A percentile compares a stretch with the other conserved stretches of the same genome.
Evolutionary conservation across 257 asterid genomes (phyloP).

Genomic region (Rehmannia glutinosa): DNA sequence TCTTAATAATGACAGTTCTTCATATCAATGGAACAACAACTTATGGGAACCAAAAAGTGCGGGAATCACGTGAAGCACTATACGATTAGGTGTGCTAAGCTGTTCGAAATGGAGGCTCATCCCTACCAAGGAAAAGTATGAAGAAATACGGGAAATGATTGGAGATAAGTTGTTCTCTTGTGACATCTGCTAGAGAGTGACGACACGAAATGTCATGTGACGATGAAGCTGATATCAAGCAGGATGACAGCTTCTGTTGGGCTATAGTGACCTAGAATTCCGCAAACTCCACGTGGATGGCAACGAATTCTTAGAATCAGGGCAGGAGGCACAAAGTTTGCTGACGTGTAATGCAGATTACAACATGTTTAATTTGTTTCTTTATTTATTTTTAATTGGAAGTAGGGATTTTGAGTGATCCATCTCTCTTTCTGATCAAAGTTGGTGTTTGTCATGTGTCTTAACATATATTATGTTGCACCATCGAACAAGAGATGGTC

Average conservation of each 20-base stretch:
- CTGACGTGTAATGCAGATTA: slow-evolving; percentile 39
- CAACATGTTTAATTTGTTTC: background rate
- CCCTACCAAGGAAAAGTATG: slow-evolving; percentile 67
- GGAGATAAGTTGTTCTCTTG: slow-evolving; percentile 51
- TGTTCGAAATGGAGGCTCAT: slow-evolving; percentile 83
- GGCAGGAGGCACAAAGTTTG: slow-evolving; percentile 45
- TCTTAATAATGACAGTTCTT: no score
- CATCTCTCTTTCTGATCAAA: background rate
- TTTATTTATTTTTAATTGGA: background rate
- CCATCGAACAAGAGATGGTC: slow-evolving; percentile 34
- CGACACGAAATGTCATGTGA: slow-evolving; percentile 53
- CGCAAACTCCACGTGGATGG: slow-evolving; percentile 44
- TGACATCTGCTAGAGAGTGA: slow-evolving; percentile 70
- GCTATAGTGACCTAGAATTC: slow-evolving; percentile 42
- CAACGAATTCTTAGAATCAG: slow-evolving; percentile 38
- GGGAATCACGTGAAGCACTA: slow-evolving; percentile 37
- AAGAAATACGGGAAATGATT: slow-evolving; percentile 61
- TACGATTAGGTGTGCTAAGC: slow-evolving; percentile 42
- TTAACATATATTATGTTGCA: slow-evolving; percentile 29
- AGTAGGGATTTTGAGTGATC: background rate
- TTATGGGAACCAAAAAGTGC: slow-evolving; percentile 18
- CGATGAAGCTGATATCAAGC: slow-evolving; percentile 30
- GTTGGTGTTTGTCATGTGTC: background rate
- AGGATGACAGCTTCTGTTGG: slow-evolving; percentile 31
- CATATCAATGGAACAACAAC: slow-evolving; percentile 20